These are phyloP conservation scores for Pulveroboletus frians DNA, from an alignment of 768 basidiomycete genomes.

Conservation along the genomic window DNA sequence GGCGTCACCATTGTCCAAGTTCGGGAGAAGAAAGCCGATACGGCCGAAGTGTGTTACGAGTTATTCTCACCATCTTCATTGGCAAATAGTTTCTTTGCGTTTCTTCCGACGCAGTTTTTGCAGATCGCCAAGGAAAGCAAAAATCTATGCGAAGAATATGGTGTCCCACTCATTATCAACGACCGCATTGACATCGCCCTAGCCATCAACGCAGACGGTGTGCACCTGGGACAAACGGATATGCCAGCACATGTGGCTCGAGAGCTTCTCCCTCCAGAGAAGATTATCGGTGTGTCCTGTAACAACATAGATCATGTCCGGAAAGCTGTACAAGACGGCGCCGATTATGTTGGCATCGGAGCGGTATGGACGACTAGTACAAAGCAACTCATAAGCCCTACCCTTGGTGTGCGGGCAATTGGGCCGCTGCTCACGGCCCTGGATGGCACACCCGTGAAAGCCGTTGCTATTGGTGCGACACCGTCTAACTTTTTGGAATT, in stretches of 20 bases:
- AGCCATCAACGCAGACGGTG: constrained; percentile 68
- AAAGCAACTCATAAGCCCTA: constrained; percentile 61
- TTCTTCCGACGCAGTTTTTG: constrained; percentile 52
- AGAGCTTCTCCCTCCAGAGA: constrained; percentile 56
- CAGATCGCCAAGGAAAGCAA: constrained; percentile 67
- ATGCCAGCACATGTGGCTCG: constrained; percentile 68
- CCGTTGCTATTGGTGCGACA: constrained; percentile 79
- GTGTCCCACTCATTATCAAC: constrained; percentile 81
- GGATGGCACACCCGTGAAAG: constrained; percentile 56
- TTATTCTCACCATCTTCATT: background rate
- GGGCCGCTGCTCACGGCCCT: constrained; percentile 61
- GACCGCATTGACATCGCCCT: constrained; percentile 85
- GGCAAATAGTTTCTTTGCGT: background rate
- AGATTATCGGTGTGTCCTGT: constrained; percentile 80
- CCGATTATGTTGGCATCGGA: constrained; percentile 87
- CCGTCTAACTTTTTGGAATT: background rate
- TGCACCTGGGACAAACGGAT: constrained; percentile 88
- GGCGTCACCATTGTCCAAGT: constrained; percentile 90
- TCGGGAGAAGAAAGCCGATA: constrained; percentile 80
- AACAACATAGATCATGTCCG: constrained; percentile 61
- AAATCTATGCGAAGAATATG: constrained; percentile 65
- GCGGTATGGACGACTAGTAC: constrained; percentile 78
- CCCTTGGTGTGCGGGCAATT: constrained; percentile 70
- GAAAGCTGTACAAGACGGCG: constrained; percentile 56
- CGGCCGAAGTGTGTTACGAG: constrained; percentile 57